A percentile compares a stretch with the other conserved stretches of the same genome.
phyloP scores from a whole-genome alignment of 225 moss, liverwort and hornwort genomes.

The Pseudisothecium myosuroides region DNA sequence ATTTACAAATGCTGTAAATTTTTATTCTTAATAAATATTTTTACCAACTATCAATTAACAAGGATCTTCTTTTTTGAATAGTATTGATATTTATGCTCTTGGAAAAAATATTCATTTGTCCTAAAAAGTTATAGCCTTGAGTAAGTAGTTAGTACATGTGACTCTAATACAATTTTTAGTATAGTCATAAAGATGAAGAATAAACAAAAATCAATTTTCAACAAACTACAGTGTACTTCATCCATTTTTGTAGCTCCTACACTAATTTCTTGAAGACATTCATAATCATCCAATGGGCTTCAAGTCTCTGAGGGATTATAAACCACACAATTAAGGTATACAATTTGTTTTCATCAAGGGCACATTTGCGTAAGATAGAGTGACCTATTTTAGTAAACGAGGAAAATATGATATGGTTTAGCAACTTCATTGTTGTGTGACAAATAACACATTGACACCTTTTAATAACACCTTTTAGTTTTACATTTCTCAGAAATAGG shows the following conservation, averaged over 20 bases:
- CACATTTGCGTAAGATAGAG: too few species aligned
- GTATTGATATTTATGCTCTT: background rate
- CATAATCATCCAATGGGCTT: background rate
- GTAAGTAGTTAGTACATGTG: fast-evolving
- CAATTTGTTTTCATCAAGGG: too few species aligned
- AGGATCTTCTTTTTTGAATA: background rate
- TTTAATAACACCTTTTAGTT: too few species aligned
- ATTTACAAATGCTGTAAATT: fast-evolving
- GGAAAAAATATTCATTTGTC: background rate
- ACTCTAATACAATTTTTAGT: background rate
- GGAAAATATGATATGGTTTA: too few species aligned
- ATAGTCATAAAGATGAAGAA: background rate
- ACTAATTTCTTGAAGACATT: background rate
- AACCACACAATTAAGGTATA: too few species aligned
- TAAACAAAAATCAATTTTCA: background rate
- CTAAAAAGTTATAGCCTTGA: too few species aligned
- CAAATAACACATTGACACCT: too few species aligned
- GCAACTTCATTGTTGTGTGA: too few species aligned
- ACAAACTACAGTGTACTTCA: background rate
- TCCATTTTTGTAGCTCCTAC: too few species aligned
- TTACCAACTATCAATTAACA: background rate
- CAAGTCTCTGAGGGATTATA: background rate
- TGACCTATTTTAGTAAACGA: too few species aligned
- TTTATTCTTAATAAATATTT: background rate
- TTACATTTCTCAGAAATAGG: too few species aligned